A percentile compares a stretch with the other conserved stretches of the same genome.
Evolutionary conservation across 805 yeast species (phyloP).

Genomic region (Wickerhamomyces queroliae): DNA sequence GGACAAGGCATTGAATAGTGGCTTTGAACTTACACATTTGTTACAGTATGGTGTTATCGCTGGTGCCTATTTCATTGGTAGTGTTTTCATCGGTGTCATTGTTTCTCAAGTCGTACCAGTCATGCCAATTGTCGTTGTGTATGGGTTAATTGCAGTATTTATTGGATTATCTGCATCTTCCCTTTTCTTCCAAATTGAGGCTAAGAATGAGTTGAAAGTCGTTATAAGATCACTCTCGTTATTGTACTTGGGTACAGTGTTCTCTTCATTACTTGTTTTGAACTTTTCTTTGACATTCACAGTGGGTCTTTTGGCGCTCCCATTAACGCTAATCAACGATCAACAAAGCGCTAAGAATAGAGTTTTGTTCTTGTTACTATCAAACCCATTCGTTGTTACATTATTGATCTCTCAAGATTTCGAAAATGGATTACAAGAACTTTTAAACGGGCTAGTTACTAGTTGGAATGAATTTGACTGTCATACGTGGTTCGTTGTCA

Average conservation of each 20-base stretch:
- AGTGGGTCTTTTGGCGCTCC: constrained; percentile 68
- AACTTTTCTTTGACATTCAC: constrained; percentile 78
- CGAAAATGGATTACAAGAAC: constrained; percentile 21
- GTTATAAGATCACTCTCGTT: constrained; percentile 40
- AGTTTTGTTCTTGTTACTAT: constrained; percentile 29
- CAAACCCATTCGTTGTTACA: constrained; percentile 47
- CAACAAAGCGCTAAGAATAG: constrained; percentile 17
- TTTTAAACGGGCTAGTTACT: constrained; percentile 45
- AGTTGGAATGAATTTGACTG: constrained; percentile 68
- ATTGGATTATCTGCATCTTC: constrained; percentile 16
- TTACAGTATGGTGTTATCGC: constrained; percentile 23
- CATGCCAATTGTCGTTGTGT: constrained; percentile 9
- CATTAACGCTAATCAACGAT: constrained; percentile 53
- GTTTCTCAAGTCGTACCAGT: constrained; percentile 20
- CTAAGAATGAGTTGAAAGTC: constrained; percentile 11
- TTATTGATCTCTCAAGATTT: constrained; percentile 25
- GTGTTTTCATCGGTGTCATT: constrained; percentile 24
- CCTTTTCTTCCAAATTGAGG: constrained; percentile 7
- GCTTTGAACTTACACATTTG: constrained; percentile 16
- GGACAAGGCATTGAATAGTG: constrained; percentile 41
- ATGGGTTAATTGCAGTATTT: constrained; percentile 12
- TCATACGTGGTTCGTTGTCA: constrained; percentile 80
- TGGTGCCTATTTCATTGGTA: constrained; percentile 16
- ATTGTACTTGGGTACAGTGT: constrained; percentile 57
- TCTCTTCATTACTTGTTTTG: constrained; percentile 70